These are phyloP conservation scores for Corylus avellana DNA, from an alignment of 306 rosid species.

Conservation along the genomic window DNA sequence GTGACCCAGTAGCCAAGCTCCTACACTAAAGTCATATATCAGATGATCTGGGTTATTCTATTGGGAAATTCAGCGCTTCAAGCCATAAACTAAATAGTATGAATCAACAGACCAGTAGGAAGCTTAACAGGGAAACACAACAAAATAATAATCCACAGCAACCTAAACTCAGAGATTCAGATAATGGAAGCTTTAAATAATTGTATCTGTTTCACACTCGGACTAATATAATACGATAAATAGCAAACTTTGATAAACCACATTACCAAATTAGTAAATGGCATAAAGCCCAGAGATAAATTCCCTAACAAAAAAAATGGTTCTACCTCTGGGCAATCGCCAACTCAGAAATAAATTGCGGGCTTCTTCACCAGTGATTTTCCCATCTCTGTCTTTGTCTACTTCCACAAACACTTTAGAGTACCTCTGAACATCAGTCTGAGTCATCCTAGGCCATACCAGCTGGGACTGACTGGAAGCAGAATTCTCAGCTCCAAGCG, in stretches of 20 bases:
- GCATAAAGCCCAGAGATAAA: not conserved
- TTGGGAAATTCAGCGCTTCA: not conserved
- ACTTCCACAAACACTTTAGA: constrained; percentile 85
- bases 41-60: constrained; percentile 1
- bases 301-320: constrained; percentile 14
- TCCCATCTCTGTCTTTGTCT: constrained; percentile 95
- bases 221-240: not conserved
- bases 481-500: constrained; percentile 50
- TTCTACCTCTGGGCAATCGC: constrained; percentile 90
- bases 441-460: constrained; percentile 91
- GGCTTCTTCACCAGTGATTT: constrained; percentile 93
- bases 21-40: not conserved
- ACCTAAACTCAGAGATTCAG: not conserved
- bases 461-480: constrained; percentile 62
- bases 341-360: constrained; percentile 91
- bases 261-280: too few species aligned
- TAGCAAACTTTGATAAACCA: not conserved
- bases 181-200: not conserved
- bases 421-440: constrained; percentile 83
- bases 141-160: not conserved
- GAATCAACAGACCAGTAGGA: not conserved
- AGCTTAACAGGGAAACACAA: not conserved
- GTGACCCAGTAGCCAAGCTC: not conserved
- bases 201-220: not conserved
- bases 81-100: not conserved